Conservation (phyloP, 176 grass and related monocot species). For the Oryza longistaminata region DNA sequence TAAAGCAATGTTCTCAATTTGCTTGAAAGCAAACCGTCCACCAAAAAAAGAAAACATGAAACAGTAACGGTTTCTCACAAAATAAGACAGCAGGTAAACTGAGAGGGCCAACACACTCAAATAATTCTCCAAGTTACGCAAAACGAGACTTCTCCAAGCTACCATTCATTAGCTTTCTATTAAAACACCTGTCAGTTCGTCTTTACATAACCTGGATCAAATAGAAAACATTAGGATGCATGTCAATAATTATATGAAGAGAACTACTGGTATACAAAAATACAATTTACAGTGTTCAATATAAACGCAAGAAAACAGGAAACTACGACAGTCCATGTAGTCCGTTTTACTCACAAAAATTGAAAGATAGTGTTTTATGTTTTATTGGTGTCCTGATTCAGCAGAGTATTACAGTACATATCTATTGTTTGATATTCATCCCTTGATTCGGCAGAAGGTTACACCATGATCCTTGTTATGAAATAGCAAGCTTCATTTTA, state of each 20-base stretch:
- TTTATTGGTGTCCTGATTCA: background rate
- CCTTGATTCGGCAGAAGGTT: too few species aligned
- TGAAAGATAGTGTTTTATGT: background rate
- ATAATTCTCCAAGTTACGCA: background rate
- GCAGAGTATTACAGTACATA: background rate
- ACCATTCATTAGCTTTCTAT: background rate
- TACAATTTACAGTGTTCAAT: too few species aligned
- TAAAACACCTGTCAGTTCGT: slow-evolving; percentile 3
- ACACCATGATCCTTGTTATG: too few species aligned
- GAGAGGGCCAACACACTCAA: background rate
- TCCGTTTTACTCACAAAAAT: background rate
- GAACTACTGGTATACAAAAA: too few species aligned
- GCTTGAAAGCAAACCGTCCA: background rate
- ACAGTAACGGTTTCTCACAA: background rate
- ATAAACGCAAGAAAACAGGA: background rate
- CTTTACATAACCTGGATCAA: background rate
- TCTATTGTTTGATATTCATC: too few species aligned
- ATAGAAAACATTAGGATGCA: background rate
- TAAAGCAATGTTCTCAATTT: background rate
- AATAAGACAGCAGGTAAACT: background rate
- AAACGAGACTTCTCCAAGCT: background rate
- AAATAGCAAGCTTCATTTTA: too few species aligned
- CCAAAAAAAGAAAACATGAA: background rate
- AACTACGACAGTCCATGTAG: background rate
- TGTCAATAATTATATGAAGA: too few species aligned